Conservation (phyloP, 441 rosid species). For the Isatis lusitanica region DNA sequence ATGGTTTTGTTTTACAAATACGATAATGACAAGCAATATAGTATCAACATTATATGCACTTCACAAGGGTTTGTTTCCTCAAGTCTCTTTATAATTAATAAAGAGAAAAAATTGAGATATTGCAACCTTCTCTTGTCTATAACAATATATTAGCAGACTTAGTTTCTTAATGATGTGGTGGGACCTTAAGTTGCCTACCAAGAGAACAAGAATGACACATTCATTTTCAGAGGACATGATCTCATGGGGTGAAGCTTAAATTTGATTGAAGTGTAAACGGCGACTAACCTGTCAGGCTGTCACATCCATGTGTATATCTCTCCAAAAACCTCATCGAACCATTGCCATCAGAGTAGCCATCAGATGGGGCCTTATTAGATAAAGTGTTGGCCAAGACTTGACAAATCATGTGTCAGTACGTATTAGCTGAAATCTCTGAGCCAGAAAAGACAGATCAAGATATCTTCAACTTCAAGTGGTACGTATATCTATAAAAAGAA, state of each 20-base stretch:
- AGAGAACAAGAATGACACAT: slow-evolving; percentile 20
- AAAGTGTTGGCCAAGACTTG: background rate
- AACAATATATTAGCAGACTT: background rate
- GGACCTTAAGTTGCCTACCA: slow-evolving; percentile 21
- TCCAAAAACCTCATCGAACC: background rate
- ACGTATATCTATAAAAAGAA: background rate
- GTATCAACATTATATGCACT: background rate
- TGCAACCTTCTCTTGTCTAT: background rate
- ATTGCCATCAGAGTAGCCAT: background rate
- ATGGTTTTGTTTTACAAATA: slow-evolving; percentile 14
- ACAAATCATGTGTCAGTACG: slow-evolving; percentile 11
- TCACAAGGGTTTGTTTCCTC: slow-evolving; percentile 20
- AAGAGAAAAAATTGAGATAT: background rate
- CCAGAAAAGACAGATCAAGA: background rate
- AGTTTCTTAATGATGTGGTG: background rate
- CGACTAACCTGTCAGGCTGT: slow-evolving; percentile 8
- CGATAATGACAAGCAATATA: background rate
- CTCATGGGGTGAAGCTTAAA: background rate
- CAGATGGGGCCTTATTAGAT: slow-evolving; percentile 15
- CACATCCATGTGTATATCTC: slow-evolving; percentile 7
- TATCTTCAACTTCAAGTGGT: slow-evolving; percentile 5
- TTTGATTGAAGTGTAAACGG: background rate
- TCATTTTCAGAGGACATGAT: slow-evolving; percentile 22
- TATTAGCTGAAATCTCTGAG: background rate
- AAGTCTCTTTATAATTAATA: background rate